A percentile compares a stretch with the other conserved stretches of the same genome.
Evolutionary conservation across 805 yeast genomes (phyloP).

Genomic region (Yarrowia hollandica): DNA sequence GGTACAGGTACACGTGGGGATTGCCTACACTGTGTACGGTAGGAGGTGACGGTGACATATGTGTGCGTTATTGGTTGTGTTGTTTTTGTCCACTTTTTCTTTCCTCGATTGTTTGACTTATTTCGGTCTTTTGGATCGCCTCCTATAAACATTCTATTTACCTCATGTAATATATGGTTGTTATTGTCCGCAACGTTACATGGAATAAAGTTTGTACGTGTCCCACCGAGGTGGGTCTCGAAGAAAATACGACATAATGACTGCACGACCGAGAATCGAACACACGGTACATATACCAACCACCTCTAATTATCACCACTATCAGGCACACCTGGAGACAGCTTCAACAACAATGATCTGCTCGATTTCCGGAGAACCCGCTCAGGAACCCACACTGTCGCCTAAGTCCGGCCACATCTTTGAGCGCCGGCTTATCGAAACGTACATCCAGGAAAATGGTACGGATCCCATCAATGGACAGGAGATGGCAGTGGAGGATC

Average conservation of each 20-base stretch:
- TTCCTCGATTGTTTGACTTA: too few relatives aligned
- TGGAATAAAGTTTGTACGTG: too few relatives aligned
- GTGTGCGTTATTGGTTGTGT: too few relatives aligned
- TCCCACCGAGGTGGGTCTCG: too few relatives aligned
- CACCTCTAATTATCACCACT: conserved; percentile 11
- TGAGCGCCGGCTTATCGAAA: conserved; percentile 59
- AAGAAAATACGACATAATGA: too few relatives aligned
- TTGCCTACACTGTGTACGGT: too few relatives aligned
- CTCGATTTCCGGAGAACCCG: conserved; percentile 66
- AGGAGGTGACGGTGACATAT: too few relatives aligned
- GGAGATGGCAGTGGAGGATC: conserved; percentile 57
- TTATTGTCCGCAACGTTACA: background rate
- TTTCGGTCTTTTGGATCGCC: too few relatives aligned
- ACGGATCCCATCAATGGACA: conserved; percentile 76
- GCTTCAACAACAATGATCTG: conserved; percentile 32
- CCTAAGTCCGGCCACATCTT: conserved; percentile 68
- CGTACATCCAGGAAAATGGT: conserved; percentile 63
- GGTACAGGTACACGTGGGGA: too few relatives aligned
- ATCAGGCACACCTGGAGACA: background rate
- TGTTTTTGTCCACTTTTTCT: too few relatives aligned
- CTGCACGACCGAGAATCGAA: background rate
- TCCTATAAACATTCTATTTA: conserved; percentile 9
- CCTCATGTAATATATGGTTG: background rate
- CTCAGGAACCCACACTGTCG: conserved; percentile 69
- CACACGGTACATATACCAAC: background rate